Evolutionary conservation across 2,329 filamentous ascomycete species (phyloP), one percentile per base, ranked within the genome.

Genomic region (Paracoccidioides brasiliensis): DNA sequence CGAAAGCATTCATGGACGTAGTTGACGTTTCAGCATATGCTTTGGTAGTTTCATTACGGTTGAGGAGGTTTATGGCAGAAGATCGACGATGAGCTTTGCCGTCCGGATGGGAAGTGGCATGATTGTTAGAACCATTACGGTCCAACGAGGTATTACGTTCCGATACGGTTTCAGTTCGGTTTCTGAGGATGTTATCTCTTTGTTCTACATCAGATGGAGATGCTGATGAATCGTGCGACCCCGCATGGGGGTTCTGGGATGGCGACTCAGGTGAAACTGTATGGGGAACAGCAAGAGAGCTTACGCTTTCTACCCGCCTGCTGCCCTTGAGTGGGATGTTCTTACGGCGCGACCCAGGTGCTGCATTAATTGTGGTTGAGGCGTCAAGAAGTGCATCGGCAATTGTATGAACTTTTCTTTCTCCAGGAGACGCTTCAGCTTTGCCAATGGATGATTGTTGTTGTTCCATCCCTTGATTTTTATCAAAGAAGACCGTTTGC

Each of bases 401-500:
- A 61, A 97, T 93, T 0, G 90, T 95, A 62, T 88, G 86, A 4
- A 82, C 80, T 8, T 62, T 70, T 71, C 74, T 57, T 67, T 75
- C 56, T 57, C 68, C 59, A 42, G 55, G 67, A 62, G 54, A 68
- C 62, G 57, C 69, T 55, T 64, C 63, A 55, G 58, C 46, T 52
- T 63, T 64, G 40, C 61, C 58, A n/a, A 63, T 37, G 41, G 66
- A 61, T 46, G 57, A 61, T 61, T 60, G 61, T 54, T 64, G 64
- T 42, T 67, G 62, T 28, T 75, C 76, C 8, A 82, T 71, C 7
- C 81, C 74, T 43, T 78, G 78, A 42, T 82, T 80, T 55, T 90
- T 89, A 61, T 96, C 90, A 64, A 97, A 97, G 66, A 97, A 86
- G 1, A 98, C 85, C 0, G 88, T 97, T 66, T 95, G 88, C 3